phyloP scores from a whole-genome alignment of 1,284 basidiomycete genomes.

The Grifola frondosa region DNA sequence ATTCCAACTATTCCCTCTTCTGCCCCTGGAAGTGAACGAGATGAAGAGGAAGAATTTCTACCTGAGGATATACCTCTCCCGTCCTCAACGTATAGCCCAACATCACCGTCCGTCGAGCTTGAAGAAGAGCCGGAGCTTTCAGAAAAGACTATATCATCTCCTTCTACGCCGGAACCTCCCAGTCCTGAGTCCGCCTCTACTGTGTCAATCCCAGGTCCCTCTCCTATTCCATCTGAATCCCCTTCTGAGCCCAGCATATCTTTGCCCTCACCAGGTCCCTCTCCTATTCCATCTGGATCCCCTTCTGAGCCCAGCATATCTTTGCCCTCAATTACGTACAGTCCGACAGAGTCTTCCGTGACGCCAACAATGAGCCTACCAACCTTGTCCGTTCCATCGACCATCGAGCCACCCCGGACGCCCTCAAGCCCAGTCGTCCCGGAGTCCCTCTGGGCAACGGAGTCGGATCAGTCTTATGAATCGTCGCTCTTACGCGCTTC shows the following conservation, averaged over 20 bases:
- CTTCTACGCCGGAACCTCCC: slow-evolving; percentile 10
- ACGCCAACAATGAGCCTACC: slow-evolving; percentile 34
- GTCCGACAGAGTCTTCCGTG: slow-evolving; percentile 36
- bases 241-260: slow-evolving; percentile 17
- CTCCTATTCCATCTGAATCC: slow-evolving; percentile 11
- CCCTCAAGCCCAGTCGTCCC: slow-evolving; percentile 38
- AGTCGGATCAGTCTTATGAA: slow-evolving; percentile 66
- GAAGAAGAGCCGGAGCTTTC: slow-evolving; percentile 16
- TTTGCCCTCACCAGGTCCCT: slow-evolving; percentile 27
- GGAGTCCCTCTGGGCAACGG: slow-evolving; percentile 52
- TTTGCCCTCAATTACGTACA: slow-evolving; percentile 26
- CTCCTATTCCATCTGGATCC: slow-evolving; percentile 24
- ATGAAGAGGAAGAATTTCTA: slow-evolving; percentile 20
- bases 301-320: slow-evolving; percentile 19
- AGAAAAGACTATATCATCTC: slow-evolving; percentile 8
- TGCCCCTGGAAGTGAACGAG: slow-evolving; percentile 10
- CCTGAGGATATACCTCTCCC: slow-evolving; percentile 42
- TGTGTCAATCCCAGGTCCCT: slow-evolving; percentile 21
- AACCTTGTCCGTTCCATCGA: slow-evolving; percentile 31
- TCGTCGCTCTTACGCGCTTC: slow-evolving; percentile 67
- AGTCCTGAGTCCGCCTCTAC: slow-evolving; percentile 8
- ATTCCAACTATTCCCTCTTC: slow-evolving; percentile 31
- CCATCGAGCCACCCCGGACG: slow-evolving; percentile 22
- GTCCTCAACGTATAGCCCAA: slow-evolving; percentile 37
- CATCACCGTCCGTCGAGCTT: too few species aligned